phyloP scores from a whole-genome alignment of 768 basidiomycete genomes.

The Amanita pseudoporphyria region DNA sequence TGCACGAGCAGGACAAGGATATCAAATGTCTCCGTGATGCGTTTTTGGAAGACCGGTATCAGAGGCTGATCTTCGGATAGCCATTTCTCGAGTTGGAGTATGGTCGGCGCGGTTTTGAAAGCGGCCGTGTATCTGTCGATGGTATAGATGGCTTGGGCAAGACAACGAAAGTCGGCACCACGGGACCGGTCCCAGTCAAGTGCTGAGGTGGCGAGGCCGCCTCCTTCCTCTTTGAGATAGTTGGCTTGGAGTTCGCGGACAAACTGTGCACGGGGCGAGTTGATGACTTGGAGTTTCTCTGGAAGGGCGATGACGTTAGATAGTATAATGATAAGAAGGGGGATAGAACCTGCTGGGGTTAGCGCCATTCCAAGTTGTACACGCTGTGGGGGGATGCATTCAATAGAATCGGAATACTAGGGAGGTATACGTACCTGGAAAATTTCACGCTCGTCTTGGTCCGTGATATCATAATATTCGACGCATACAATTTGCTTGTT shows the following conservation, averaged over 20 bases:
- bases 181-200: conserved; percentile 40
- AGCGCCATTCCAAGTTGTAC: conserved; percentile 75
- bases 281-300: conserved; percentile 63
- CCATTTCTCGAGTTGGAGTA: conserved; percentile 41
- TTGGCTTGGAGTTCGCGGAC: conserved; percentile 43
- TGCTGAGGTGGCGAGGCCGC: conserved; percentile 22
- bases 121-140: conserved; percentile 32
- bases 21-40: conserved; percentile 32
- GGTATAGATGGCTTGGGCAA: conserved; percentile 43
- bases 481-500: conserved; percentile 76
- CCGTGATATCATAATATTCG: conserved; percentile 57
- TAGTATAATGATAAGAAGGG: too few relatives aligned
- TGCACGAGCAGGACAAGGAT: conserved; percentile 37
- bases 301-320: not conserved
- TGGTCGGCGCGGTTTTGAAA: conserved; percentile 19
- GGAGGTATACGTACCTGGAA: conserved; percentile 44
- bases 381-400: conserved; percentile 30
- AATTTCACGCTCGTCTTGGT: conserved; percentile 53
- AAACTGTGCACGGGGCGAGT: conserved; percentile 45
- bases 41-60: conserved; percentile 17
- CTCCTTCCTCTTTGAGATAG: conserved; percentile 30
- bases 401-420: not conserved
- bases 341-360: conserved; percentile 37
- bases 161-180: conserved; percentile 51
- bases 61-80: conserved; percentile 27